Evolutionary conservation across 768 basidiomycete species (phyloP).

Genomic region (Candolleomyces aberdarensis): DNA sequence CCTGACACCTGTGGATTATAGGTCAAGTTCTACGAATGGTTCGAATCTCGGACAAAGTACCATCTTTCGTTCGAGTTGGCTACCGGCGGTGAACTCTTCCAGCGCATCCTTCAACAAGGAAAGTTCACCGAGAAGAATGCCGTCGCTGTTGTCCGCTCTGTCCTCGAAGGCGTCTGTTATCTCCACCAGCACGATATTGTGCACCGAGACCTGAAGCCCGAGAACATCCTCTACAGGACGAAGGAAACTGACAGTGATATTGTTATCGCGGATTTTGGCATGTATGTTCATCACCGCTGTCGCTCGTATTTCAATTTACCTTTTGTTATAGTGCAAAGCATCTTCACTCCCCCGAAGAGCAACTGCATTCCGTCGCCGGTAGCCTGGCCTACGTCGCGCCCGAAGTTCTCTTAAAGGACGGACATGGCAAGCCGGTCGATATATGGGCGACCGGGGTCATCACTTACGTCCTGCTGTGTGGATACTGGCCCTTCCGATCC

Average conservation of each 20-base stretch:
- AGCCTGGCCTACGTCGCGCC: conserved; percentile 92
- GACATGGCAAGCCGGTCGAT: conserved; percentile 91
- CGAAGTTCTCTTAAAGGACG: conserved; percentile 75
- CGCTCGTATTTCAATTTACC: not conserved
- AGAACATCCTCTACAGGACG: conserved; percentile 93
- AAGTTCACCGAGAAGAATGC: conserved; percentile 95
- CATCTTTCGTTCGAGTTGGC: conserved; percentile 96
- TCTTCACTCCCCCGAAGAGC: conserved; percentile 66
- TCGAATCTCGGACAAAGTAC: conserved; percentile 91
- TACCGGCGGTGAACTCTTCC: conserved; percentile 91
- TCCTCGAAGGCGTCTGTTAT: conserved; percentile 83
- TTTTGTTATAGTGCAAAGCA: conserved; percentile 67
- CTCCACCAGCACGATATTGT: conserved; percentile 92
- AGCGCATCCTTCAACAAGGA: conserved; percentile 77
- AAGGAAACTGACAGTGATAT: conserved; percentile 74
- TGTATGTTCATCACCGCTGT: conserved; percentile 46
- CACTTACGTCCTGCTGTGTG: conserved; percentile 91
- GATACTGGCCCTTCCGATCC: conserved; percentile 92
- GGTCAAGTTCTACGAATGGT: conserved; percentile 97
- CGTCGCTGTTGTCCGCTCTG: conserved; percentile 71
- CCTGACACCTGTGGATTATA: conserved; percentile 22
- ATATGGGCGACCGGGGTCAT: conserved; percentile 94
- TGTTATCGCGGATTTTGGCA: conserved; percentile 97
- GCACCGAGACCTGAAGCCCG: conserved; percentile 97
- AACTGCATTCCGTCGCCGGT: conserved; percentile 69